Base-by-base conservation (phyloP, 2,329 filamentous ascomycete genomes). In the Cytospora mali region DNA sequence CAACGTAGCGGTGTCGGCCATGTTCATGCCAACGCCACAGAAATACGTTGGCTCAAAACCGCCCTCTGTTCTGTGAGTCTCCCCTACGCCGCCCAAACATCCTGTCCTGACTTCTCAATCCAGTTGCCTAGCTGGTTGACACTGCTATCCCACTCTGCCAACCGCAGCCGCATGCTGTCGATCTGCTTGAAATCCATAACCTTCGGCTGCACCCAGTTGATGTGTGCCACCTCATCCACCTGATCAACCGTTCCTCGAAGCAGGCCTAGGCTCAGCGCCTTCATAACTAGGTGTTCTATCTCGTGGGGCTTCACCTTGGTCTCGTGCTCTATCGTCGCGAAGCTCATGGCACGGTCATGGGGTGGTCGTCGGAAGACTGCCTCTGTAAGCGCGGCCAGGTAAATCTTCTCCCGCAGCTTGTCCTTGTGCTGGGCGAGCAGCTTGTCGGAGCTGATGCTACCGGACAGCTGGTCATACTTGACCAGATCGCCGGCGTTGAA, bases 151-250 rank as follows among this genome's bases (percentile, higher is more conserved):
- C 95, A 99, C 72, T 99, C 94, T 74, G 90, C 88, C 73, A 99
- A 79, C 70, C 95, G 84, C 73, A 87, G 83, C 71, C 92, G 87
- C 94, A 99, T 97, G 72, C 88, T 91, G 71, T 90, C 91, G 70
- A 99, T 97, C 81, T 98, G 95, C 77, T 87, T 88, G 87, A 93
- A 92, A 76, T 98, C 95, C 69, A 99, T 80, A 33, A 99, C 93
- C 84, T 98, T 98, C 25, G 95, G 95, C 80, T 99, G 95, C 64
- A 99, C 95, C 95, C 95, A 99, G 72, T 94, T 94, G 77, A 99
- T 97, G 74, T 93, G 88, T 50, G 95, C 95, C 69, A 98, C 88
- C 77, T 93, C 89, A 54, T 92, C 92, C 33, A 99, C 95, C 79
- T 99, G 94, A 75, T 99, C 95, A 71, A 99, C 98, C 62, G 91